Evolutionary conservation across 2,329 filamentous ascomycete species (phyloP).

Genomic region (Rhexocercosporidium sp.): DNA sequence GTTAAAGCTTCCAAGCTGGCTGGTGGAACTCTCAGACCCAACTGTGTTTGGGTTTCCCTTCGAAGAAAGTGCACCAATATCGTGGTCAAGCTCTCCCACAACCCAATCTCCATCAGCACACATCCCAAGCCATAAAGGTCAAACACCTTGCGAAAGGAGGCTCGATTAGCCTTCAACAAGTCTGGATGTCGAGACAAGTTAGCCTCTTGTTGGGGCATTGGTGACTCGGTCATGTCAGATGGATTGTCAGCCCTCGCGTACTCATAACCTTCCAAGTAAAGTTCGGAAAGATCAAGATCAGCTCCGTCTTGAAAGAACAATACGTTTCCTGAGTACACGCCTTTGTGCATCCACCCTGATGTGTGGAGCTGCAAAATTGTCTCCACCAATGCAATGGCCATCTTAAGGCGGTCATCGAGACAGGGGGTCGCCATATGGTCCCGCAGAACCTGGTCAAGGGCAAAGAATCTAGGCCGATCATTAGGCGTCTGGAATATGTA

Average conservation of each 20-base stretch:
- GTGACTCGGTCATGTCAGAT: conserved; percentile 24
- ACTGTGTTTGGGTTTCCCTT: not conserved
- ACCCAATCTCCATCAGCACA: not conserved
- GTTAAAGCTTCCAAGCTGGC: too few relatives aligned
- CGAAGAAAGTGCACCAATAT: not conserved
- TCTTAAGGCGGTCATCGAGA: conserved; percentile 16
- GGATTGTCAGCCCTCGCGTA: conserved; percentile 23
- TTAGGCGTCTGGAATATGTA: conserved; percentile 22
- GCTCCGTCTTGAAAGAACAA: conserved; percentile 23
- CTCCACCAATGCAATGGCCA: conserved; percentile 22
- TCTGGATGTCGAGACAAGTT: conserved; percentile 25
- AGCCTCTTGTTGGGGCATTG: conserved; percentile 17
- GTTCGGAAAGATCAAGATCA: not conserved
- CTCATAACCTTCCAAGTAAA: conserved; percentile 25
- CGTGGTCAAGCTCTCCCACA: not conserved
- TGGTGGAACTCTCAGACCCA: not conserved
- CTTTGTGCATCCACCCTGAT: conserved; percentile 31
- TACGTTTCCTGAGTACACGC: conserved; percentile 27
- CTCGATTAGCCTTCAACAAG: conserved; percentile 5
- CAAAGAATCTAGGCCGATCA: conserved; percentile 14
- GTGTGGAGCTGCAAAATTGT: conserved; percentile 25
- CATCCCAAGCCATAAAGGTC: conserved; percentile 24
- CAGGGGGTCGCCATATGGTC: not conserved
- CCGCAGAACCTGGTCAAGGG: conserved; percentile 14
- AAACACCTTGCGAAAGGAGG: conserved; percentile 26